Base-by-base conservation (phyloP, 129 eudicot genomes). In the Chrysanthemum makinoi region DNA sequence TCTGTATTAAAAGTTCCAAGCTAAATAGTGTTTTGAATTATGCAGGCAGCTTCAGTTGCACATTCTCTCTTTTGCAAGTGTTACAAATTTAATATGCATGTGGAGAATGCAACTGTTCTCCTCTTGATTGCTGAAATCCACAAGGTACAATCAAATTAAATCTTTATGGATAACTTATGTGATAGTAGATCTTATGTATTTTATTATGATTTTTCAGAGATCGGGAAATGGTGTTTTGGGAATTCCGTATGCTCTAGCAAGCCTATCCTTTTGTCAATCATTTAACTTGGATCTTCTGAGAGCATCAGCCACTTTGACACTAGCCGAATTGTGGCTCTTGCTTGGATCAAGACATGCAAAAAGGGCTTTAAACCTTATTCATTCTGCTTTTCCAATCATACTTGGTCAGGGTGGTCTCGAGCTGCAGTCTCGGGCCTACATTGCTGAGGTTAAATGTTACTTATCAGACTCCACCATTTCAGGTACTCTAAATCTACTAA, bases 381-480 rank as follows among this genome's bases (percentile, higher is more conserved):
- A 95, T 72, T 77, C 88, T 50, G 88, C 90, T 68, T 86, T 90
- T 60, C 99, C 99, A 0, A 73, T 88, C 44, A 89, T 95, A 73
- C 88, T 95, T 75, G 99, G 99, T 72, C 99, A 95, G 72, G 97
- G 99, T 46, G 96, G 97, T 74, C 79, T 95, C 70, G 96, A 90
- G 85, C 97, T 95, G 24, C 78, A 85, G 22, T 87, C 91, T 70
- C 99, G 96, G 70, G 96, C 97, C 74, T 75, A 74, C 68, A 90
- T 95, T 75, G 82, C 83, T 50, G 96, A 95, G 80, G 96, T 94
- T 43, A 95, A 88, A 86, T 95, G 99, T 78, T 80, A 90, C 84
- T 75, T 95, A 24, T 86, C 97, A 10, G 99, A 90, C 71, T 72
- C 79, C 11, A 86, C 66, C 67, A 85, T 90, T 75, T 84, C 96